These are phyloP conservation scores for Fulvia fulva DNA, from an alignment of 2,329 filamentous ascomycete genomes.

Conservation along the genomic window DNA sequence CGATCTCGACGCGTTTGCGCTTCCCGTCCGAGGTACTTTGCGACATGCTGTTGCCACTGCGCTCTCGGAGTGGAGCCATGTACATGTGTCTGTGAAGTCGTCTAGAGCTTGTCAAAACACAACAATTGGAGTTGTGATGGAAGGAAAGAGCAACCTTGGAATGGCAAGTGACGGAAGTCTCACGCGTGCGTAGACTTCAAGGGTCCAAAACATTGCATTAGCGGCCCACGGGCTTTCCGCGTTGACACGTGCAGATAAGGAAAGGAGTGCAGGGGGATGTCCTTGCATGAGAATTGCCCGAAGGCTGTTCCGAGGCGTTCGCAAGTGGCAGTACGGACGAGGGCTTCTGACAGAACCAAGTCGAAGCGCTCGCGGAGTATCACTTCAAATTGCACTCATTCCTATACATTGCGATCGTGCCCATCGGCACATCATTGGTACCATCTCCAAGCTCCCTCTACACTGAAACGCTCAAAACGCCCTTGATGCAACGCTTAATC, in stretches of 20 bases:
- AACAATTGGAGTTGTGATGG: background rate
- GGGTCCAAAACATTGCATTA: background rate
- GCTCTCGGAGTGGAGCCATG: background rate
- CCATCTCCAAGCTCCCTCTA: background rate
- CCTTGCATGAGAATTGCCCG: too few species aligned
- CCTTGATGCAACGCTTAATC: conserved; percentile 3
- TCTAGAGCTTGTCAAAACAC: background rate
- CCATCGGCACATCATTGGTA: background rate
- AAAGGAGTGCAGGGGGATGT: background rate
- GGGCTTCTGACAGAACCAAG: too few species aligned
- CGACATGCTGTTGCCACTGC: background rate
- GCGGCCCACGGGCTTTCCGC: background rate
- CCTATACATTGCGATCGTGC: background rate
- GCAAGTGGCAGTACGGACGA: too few species aligned
- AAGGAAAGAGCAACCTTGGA: background rate
- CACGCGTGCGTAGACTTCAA: background rate
- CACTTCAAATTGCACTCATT: background rate
- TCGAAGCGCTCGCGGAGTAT: too few species aligned
- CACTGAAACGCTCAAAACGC: background rate
- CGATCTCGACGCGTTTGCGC: conserved; percentile 22
- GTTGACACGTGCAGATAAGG: background rate
- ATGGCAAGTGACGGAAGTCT: background rate
- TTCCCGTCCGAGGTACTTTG: conserved; percentile 7
- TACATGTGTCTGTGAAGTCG: background rate
- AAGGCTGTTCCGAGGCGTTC: too few species aligned